Conservation (phyloP, 2,329 filamentous ascomycete species). For the Talaromyces funiculosus region DNA sequence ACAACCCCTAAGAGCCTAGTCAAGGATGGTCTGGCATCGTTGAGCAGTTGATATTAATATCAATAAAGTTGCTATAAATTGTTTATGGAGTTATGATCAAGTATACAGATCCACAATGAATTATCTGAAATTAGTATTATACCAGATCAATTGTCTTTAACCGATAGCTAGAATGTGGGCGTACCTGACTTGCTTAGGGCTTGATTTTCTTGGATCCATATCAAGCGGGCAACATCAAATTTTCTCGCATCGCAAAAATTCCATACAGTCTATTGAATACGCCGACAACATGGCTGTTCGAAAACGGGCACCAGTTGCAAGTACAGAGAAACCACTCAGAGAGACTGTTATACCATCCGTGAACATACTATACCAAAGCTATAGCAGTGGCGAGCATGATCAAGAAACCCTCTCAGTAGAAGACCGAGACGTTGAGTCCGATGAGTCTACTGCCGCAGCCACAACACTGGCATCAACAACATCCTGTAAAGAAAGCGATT, state of each 20-base stretch:
- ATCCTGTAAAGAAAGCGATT: neutral
- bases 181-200: neutral
- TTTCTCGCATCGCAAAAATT: neutral
- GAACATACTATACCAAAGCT: neutral
- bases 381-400: neutral
- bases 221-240: neutral
- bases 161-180: neutral
- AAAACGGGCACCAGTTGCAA: constrained; percentile 19
- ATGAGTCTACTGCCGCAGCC: neutral
- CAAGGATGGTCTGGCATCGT: neutral
- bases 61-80: no score
- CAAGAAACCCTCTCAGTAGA: neutral
- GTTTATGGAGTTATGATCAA: no score
- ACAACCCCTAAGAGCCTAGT: neutral
- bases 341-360: constrained; percentile 25
- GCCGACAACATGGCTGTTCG: neutral
- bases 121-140: no score
- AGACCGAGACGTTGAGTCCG: neutral
- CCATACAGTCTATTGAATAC: neutral
- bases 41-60: no score
- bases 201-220: neutral
- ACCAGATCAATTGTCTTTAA: no score
- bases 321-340: constrained; percentile 24
- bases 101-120: no score
- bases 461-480: neutral